Evolutionary conservation across 2,329 filamentous ascomycete species (phyloP), one percentile per base, ranked within the genome.

Genomic region (Claviceps lovelessii): DNA sequence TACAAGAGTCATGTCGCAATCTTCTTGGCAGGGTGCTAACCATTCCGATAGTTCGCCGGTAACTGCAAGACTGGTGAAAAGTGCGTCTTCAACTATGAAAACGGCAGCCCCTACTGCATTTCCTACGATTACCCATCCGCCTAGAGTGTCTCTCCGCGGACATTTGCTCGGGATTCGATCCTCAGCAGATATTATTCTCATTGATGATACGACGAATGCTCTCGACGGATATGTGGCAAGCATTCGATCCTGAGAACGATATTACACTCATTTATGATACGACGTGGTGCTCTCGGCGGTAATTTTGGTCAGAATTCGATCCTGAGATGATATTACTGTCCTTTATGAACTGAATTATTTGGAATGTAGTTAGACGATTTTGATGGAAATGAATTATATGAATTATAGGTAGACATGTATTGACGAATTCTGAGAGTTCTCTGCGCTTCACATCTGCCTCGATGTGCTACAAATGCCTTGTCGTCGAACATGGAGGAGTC

Each of bases 21-120:
- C 10, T 31, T 5, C 13, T 15, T n/a, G 10, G 2, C 39, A 17
- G 10, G 1, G 15, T 33, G 15, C 46, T 42, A 23, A 46, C 37
- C 17, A n/a, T 28, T 10, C 42, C 19, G 19, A 37, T 50, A 71
- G 69, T 62, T 57, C 52, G 65, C 61, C 28, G 69, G 69, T 11
- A 54, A 56, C 53, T 71, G 69, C 57, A 68, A 68, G 13, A 68
- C 67, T 56, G 59, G 68, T 52, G 70, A 68, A 17, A 42, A 59
- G 42, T 71, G 69, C 63, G 64, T 65, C 62, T 71, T 71, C 64
- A 63, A 66, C 62, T 41, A 58, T 45, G 54, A 58, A 44, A 71
- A 63, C 62, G 52, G 57, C 50, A 69, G 66, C 65, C 69, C 69
- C 57, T 71, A 71, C 67, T 71, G 69, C 52, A 64, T 33, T 33